These are phyloP conservation scores for Castanopsis chinensis DNA, from an alignment of 306 rosid species.

Conservation along the genomic window DNA sequence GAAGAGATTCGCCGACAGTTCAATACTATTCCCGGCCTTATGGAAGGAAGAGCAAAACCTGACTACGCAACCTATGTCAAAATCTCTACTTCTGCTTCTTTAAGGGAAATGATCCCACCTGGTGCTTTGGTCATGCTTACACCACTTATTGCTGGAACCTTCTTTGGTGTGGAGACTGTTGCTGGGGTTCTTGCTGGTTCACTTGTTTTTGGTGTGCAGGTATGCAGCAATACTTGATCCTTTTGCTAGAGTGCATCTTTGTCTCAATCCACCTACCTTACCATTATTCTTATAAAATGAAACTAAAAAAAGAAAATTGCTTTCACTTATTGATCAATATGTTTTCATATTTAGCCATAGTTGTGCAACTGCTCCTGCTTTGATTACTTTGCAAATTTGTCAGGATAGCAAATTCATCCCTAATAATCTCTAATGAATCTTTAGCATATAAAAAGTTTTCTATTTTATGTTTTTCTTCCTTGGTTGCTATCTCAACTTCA, in stretches of 20 bases:
- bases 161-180: slow-evolving; percentile 69
- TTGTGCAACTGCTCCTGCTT: background rate
- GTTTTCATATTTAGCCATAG: background rate
- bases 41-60: slow-evolving; percentile 66
- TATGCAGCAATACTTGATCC: slow-evolving; percentile 3
- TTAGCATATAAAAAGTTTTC: background rate
- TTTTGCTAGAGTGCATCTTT: background rate
- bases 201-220: slow-evolving; percentile 80
- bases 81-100: slow-evolving; percentile 69
- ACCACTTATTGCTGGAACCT: slow-evolving; percentile 68
- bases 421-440: background rate
- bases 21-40: slow-evolving; percentile 49
- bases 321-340: background rate
- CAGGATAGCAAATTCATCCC: background rate
- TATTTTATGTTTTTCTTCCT: background rate
- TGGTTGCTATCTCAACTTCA: slow-evolving; percentile 69
- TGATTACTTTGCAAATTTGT: background rate
- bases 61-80: slow-evolving; percentile 68
- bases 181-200: slow-evolving; percentile 74
- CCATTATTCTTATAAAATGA: background rate
- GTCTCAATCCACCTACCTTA: background rate
- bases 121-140: slow-evolving; percentile 66
- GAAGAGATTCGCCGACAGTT: slow-evolving; percentile 71
- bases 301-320: background rate
- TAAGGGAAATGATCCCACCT: slow-evolving; percentile 71